Percentiles rank a stretch among this genome's conserved stretches.
Conservation (phyloP, 768 basidiomycete species). For the Podaxis carcinomalis region DNA sequence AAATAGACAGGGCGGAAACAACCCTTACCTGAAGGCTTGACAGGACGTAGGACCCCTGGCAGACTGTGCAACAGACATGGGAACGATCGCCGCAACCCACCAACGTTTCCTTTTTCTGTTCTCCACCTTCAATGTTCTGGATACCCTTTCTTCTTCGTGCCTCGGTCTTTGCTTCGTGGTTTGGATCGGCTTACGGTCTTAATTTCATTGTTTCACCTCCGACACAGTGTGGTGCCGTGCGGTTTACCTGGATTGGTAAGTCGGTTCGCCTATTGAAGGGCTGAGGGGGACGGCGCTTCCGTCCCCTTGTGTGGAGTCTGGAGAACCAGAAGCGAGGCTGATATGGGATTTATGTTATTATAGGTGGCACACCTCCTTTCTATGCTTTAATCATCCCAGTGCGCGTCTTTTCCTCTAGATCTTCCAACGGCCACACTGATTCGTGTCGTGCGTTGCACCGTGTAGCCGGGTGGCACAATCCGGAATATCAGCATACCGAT, state of each 20-base stretch:
- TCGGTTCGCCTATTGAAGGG: neutral
- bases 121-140: conserved; percentile 11
- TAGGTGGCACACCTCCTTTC: conserved; percentile 25
- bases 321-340: neutral
- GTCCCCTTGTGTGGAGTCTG: neutral
- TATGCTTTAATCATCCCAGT: conserved; percentile 22
- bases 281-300: neutral
- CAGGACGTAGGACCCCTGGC: too few species aligned
- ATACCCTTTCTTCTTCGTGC: conserved; percentile 1
- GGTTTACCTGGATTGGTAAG: conserved; percentile 23
- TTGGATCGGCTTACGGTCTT: conserved; percentile 14
- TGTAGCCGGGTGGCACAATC: conserved; percentile 20
- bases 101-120: neutral
- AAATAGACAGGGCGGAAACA: too few species aligned
- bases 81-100: neutral
- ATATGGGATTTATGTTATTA: neutral
- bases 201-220: conserved; percentile 18
- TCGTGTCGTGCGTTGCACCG: neutral
- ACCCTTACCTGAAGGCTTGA: too few species aligned
- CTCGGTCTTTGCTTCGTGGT: neutral
- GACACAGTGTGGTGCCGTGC: conserved; percentile 22
- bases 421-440: neutral
- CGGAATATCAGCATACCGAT: conserved; percentile 23
- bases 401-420: neutral
- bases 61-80: neutral